These are phyloP conservation scores for Fusarium robinianum DNA, from an alignment of 2,329 filamentous ascomycete genomes.

Conservation along the genomic window DNA sequence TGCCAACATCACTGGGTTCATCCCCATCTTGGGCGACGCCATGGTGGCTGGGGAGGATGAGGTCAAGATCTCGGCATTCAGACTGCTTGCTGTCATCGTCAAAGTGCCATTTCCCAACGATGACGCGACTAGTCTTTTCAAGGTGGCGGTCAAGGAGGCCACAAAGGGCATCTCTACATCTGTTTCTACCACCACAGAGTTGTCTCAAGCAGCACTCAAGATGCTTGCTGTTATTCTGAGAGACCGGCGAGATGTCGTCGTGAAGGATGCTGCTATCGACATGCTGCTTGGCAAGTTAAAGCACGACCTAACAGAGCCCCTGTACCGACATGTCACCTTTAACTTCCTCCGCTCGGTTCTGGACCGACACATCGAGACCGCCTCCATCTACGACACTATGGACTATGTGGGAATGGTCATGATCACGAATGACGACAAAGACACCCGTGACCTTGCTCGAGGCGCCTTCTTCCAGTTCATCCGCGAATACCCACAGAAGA, in stretches of 20 bases:
- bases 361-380: conserved; percentile 81
- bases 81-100: conserved; percentile 81
- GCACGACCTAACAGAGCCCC: conserved; percentile 88
- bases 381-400: conserved; percentile 86
- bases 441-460: conserved; percentile 83
- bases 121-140: conserved; percentile 64
- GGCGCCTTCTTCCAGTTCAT: conserved; percentile 94
- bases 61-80: conserved; percentile 85
- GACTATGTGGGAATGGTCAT: conserved; percentile 90
- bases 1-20: conserved; percentile 79
- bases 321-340: conserved; percentile 91
- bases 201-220: conserved; percentile 87
- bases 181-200: conserved; percentile 77
- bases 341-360: conserved; percentile 90
- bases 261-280: conserved; percentile 83
- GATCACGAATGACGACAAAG: conserved; percentile 92
- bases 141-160: conserved; percentile 83
- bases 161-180: conserved; percentile 79
- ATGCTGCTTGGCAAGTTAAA: conserved; percentile 81
- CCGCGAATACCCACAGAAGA: conserved; percentile 90
- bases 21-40: conserved; percentile 87
- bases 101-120: conserved; percentile 81
- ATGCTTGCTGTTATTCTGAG: conserved; percentile 83
- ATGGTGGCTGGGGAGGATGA: conserved; percentile 86
- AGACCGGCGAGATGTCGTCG: conserved; percentile 73